These are phyloP conservation scores for Parafenestella ontariensis DNA, from an alignment of 2,329 filamentous ascomycete genomes.

Conservation along the genomic window DNA sequence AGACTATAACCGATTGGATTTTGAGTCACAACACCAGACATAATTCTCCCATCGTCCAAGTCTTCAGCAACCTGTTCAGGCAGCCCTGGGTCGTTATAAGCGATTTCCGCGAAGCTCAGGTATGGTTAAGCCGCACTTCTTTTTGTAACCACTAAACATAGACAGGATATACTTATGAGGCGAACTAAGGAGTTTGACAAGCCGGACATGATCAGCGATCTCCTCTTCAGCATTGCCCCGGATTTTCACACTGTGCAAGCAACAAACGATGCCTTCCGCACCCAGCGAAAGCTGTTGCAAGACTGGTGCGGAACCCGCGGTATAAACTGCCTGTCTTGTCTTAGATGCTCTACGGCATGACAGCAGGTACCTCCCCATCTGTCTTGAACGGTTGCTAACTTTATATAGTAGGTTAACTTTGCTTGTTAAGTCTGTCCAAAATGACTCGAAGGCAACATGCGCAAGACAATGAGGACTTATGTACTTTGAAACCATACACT, in stretches of 20 bases:
- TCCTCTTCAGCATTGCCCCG: constrained; percentile 46
- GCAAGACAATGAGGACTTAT: background rate
- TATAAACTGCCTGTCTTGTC: background rate
- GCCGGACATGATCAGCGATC: constrained; percentile 37
- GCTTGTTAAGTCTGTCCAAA: background rate
- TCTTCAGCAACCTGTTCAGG: constrained; percentile 55
- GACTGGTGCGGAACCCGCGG: constrained; percentile 20
- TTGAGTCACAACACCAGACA: constrained; percentile 3
- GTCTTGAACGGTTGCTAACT: background rate
- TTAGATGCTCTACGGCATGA: background rate
- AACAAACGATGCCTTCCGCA: constrained; percentile 41
- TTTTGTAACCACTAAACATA: background rate
- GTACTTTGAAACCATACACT: background rate
- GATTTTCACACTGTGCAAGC: constrained; percentile 44
- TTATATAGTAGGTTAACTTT: background rate
- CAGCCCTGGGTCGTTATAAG: constrained; percentile 55
- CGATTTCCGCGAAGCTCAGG: constrained; percentile 54
- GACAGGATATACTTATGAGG: constrained; percentile 46
- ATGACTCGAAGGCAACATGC: background rate
- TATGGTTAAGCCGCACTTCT: constrained; percentile 17
- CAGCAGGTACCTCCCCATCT: background rate
- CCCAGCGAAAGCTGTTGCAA: constrained; percentile 46
- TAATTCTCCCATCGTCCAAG: constrained; percentile 46
- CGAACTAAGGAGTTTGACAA: constrained; percentile 58
- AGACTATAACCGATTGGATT: constrained; percentile 10